Conservation (phyloP, 2,329 filamentous ascomycete species). For the Pseudocercospora fuligena region DNA sequence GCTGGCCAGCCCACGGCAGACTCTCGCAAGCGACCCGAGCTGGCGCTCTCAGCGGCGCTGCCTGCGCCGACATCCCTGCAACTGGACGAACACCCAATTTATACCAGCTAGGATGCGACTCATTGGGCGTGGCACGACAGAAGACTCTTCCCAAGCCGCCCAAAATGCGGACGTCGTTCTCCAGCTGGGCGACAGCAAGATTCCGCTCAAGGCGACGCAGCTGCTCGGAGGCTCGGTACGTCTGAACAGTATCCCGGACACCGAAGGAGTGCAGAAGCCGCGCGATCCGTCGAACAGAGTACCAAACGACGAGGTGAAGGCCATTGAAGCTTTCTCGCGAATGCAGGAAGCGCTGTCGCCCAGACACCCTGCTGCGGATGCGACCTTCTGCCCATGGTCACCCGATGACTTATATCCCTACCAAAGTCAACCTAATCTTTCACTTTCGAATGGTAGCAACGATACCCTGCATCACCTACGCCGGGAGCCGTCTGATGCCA, state of each 20-base stretch:
- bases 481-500: conserved; percentile 44
- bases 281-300: background rate
- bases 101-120: conserved; percentile 18
- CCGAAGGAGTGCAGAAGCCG: background rate
- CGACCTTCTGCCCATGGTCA: conserved; percentile 20
- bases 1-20: background rate
- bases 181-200: conserved; percentile 24
- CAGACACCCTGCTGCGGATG: conserved; percentile 17
- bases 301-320: conserved; percentile 16
- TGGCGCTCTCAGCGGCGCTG: background rate
- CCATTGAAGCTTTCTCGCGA: conserved; percentile 22
- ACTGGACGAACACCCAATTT: conserved; percentile 12
- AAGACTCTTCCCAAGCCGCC: conserved; percentile 11
- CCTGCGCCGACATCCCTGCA: conserved; percentile 13
- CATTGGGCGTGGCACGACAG: conserved; percentile 16
- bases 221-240: conserved; percentile 22
- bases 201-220: conserved; percentile 29
- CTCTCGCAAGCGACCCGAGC: background rate
- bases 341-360: conserved; percentile 26
- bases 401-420: conserved; percentile 28
- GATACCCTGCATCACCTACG: conserved; percentile 21
- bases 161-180: conserved; percentile 25
- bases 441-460: conserved; percentile 16
- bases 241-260: conserved; percentile 11
- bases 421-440: conserved; percentile 22